These are phyloP conservation scores for Sclerotinia subarctica DNA, from an alignment of 2,329 filamentous ascomycete species.

Conservation along the genomic window DNA sequence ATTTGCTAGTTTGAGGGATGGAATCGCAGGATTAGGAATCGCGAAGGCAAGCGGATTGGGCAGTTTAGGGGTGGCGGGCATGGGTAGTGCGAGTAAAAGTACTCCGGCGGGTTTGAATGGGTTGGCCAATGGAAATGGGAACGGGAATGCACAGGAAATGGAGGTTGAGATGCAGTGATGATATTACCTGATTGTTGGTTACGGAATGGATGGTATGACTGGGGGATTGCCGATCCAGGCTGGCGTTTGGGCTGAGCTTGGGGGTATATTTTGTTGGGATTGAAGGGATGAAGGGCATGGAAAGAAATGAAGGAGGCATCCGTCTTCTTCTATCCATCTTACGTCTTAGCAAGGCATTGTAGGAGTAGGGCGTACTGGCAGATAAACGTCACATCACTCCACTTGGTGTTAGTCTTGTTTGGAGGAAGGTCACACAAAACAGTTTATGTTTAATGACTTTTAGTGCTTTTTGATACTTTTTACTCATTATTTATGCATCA, in stretches of 20 bases:
- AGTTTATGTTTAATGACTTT: background rate
- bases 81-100: constrained; percentile 32
- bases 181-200: constrained; percentile 5
- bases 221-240: constrained; percentile 8
- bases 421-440: background rate
- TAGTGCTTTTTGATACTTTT: constrained; percentile 10
- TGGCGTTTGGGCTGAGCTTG: constrained; percentile 8
- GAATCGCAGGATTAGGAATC: constrained; percentile 46
- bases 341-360: constrained; percentile 26
- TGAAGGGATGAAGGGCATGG: background rate
- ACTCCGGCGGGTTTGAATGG: constrained; percentile 26
- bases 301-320: background rate
- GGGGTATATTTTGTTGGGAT: background rate
- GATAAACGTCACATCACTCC: constrained; percentile 4
- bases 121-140: constrained; percentile 17
- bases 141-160: constrained; percentile 37
- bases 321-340: background rate
- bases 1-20: constrained; percentile 45
- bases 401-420: constrained; percentile 4
- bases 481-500: constrained; percentile 28
- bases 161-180: constrained; percentile 50
- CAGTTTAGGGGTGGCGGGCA: constrained; percentile 22
- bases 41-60: constrained; percentile 30
- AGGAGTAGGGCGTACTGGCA: constrained; percentile 28
- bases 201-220: background rate